Base-by-base conservation (phyloP, 192 early-diverging fungal genomes). In the Umbelopsis vinacea region DNA sequence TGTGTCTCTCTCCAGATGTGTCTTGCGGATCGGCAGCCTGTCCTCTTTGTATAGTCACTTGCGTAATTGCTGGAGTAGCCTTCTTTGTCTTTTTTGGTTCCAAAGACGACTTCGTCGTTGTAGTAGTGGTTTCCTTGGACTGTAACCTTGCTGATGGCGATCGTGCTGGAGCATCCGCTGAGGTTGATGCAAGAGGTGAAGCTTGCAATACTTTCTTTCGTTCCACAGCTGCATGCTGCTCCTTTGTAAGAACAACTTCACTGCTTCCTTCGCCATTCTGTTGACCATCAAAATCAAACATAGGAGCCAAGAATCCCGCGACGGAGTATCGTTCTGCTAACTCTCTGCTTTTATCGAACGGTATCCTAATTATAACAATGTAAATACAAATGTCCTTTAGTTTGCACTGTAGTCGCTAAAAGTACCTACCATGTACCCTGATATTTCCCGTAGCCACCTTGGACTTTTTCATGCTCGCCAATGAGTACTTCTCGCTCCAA, bases 391-490 rank as follows among this genome's bases (percentile, higher is more conserved):
- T 29, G 29, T 29, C 19, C 8, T 48, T 4, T 17, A 24, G 12
- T 50, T 40, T 21, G 19, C 21, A 37, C 9, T 29, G 33, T 37
- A 3, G 0, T 37, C 15, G 3, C 46, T 43, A 23, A n/a, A 55
- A 50, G 66, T 55, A 47, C 81, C 75, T 81, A 92, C 91, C 91
- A 92, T 24, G 91, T 92, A 72, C 94, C 95, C 82, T 96, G 95
- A 79, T 95, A 96, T 80, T 95, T 95, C 35, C 95, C 95, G 79
- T 97, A 97, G 1, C 96, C 96, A 29, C 96, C 96, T 81, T 97
- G 96, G 15, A 97, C 88, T 83, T 97, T 97, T 68, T 97, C 95
- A 79, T 96, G 94, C 21, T 84, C 82, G 10, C 89, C 90, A 46
- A 82, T 82, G 66, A 91, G 82, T 14, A 97, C 86, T 69, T 96